Percentiles rank a stretch among this genome's conserved stretches.
These are phyloP conservation scores for Trichocladium antarcticum DNA, from an alignment of 495 filamentous ascomycete species.

Conservation along the genomic window DNA sequence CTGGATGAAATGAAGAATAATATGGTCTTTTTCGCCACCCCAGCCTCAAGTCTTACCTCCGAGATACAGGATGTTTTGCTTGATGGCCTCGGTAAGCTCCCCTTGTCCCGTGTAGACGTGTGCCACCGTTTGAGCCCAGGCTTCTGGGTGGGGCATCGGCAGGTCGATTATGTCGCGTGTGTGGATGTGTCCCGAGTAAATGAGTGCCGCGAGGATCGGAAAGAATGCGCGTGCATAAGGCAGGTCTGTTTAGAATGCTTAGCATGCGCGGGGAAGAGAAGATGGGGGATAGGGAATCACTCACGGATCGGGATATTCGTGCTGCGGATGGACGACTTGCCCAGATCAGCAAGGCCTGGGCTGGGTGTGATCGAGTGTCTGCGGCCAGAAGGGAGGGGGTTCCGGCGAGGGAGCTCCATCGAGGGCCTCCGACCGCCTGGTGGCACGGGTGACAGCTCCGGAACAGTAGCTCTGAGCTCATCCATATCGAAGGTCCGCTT, in stretches of 20 bases:
- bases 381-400: not conserved
- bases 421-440: slow-evolving; percentile 4
- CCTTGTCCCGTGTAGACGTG: slow-evolving; percentile 43
- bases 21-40: slow-evolving; percentile 1
- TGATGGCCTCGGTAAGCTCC: slow-evolving; percentile 34
- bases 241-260: slow-evolving; percentile 28
- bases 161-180: slow-evolving; percentile 44
- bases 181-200: slow-evolving; percentile 39
- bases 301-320: slow-evolving; percentile 40
- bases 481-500: slow-evolving; percentile 37
- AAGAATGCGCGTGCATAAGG: slow-evolving; percentile 39
- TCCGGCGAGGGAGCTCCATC: not conserved
- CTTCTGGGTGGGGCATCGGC: slow-evolving; percentile 44
- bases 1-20: slow-evolving; percentile 1
- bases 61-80: slow-evolving; percentile 43
- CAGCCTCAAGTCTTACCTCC: slow-evolving; percentile 36
- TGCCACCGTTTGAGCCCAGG: slow-evolving; percentile 40
- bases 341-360: slow-evolving; percentile 1
- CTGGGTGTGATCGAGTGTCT: slow-evolving; percentile 6
- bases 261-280: not conserved
- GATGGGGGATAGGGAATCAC: slow-evolving; percentile 12
- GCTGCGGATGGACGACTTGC: slow-evolving; percentile 19
- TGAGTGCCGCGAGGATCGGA: slow-evolving; percentile 42
- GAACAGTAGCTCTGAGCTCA: slow-evolving; percentile 30
- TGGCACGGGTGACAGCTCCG: slow-evolving; percentile 16